Conservation (phyloP, 2,329 filamentous ascomycete species). For the Byssothecium circinans region DNA sequence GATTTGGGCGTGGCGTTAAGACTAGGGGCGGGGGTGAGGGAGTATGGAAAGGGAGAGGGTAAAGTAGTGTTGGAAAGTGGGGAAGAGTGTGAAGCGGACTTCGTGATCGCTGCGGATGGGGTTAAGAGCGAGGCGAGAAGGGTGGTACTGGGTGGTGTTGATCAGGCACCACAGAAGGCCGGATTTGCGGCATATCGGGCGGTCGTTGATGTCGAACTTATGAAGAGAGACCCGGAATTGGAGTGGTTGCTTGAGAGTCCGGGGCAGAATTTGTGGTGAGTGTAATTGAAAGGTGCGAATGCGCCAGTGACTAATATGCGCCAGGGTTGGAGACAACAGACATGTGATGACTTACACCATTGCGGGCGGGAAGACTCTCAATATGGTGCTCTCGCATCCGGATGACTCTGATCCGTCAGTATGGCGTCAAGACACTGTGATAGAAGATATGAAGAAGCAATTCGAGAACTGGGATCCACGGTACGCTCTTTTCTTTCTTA, state of each 20-base stretch:
- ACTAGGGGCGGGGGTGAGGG: constrained; percentile 12
- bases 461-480: constrained; percentile 66
- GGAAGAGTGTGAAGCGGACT: constrained; percentile 39
- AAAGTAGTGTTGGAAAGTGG: constrained; percentile 42
- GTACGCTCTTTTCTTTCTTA: constrained; percentile 22
- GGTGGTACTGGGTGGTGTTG: constrained; percentile 12
- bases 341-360: constrained; percentile 53
- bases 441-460: constrained; percentile 62
- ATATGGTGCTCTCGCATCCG: constrained; percentile 64
- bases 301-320: neutral
- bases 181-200: constrained; percentile 65
- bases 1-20: constrained; percentile 18
- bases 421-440: constrained; percentile 50
- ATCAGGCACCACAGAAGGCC: constrained; percentile 53
- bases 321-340: constrained; percentile 45
- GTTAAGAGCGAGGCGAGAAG: constrained; percentile 34
- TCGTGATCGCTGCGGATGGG: constrained; percentile 36
- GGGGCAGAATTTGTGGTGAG: constrained; percentile 23
- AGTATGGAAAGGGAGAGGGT: constrained; percentile 9
- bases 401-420: constrained; percentile 59
- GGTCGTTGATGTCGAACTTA: constrained; percentile 52
- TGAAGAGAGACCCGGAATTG: constrained; percentile 42
- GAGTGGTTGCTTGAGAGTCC: constrained; percentile 22
- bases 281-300: neutral
- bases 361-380: constrained; percentile 58